phyloP scores from a whole-genome alignment of 2,329 filamentous ascomycete species.

The Akanthomyces lecanii region DNA sequence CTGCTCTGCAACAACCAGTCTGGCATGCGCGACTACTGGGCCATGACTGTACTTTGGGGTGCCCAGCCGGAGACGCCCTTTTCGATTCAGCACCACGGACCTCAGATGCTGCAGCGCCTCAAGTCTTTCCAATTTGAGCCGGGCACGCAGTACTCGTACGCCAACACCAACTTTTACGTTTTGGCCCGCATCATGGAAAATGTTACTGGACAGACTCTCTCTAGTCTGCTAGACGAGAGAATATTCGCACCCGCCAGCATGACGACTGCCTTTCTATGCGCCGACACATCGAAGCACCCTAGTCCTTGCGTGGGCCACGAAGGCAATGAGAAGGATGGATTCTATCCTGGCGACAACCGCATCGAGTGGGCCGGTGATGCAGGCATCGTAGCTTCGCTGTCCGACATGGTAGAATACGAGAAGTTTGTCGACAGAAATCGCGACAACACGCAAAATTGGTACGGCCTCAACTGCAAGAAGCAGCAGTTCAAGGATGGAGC shows the following conservation, averaged over 20 bases:
- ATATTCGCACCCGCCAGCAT: conserved; percentile 39
- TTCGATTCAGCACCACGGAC: conserved; percentile 29
- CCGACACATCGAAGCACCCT: conserved; percentile 35
- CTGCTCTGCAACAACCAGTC: conserved; percentile 39
- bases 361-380: conserved; percentile 46
- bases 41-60: conserved; percentile 39
- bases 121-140: conserved; percentile 38
- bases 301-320: conserved; percentile 42
- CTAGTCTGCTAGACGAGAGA: conserved; percentile 32
- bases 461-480: conserved; percentile 22
- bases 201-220: conserved; percentile 32
- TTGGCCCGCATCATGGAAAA: conserved; percentile 36
- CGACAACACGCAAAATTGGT: conserved; percentile 31
- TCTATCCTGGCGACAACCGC: conserved; percentile 32
- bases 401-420: conserved; percentile 45
- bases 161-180: conserved; percentile 40
- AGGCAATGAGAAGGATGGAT: conserved; percentile 35
- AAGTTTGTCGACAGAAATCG: conserved; percentile 33
- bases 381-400: conserved; percentile 38
- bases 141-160: conserved; percentile 40
- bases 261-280: conserved; percentile 35
- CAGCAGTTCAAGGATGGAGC: conserved; percentile 31
- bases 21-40: conserved; percentile 43
- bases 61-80: conserved; percentile 36
- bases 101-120: conserved; percentile 28